Evolutionary conservation across 805 yeast species (phyloP).

Genomic region (Kuraishia piskuri): DNA sequence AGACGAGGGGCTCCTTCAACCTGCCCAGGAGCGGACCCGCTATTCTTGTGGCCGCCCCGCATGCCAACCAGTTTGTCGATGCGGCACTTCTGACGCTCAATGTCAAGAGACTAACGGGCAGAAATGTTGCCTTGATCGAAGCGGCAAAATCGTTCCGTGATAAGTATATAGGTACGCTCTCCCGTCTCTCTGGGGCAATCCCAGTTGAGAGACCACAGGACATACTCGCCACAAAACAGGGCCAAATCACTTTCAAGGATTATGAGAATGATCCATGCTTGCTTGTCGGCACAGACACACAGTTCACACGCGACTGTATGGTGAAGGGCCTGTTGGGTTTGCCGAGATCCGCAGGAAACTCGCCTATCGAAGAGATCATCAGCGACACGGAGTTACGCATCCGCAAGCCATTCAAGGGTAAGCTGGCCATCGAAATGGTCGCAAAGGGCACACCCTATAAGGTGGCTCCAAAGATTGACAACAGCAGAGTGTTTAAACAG

Average conservation of each 20-base stretch:
- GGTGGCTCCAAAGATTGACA: conserved; percentile 76
- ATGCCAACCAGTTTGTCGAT: conserved; percentile 83
- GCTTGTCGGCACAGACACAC: conserved; percentile 62
- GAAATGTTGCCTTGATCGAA: conserved; percentile 72
- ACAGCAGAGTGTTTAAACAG: conserved; percentile 64
- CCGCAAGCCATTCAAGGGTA: conserved; percentile 59
- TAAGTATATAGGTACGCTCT: conserved; percentile 64
- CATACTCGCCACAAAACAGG: conserved; percentile 55
- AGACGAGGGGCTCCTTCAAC: conserved; percentile 78
- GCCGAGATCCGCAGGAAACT: conserved; percentile 69
- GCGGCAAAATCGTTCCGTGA: conserved; percentile 73
- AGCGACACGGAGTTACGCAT: conserved; percentile 64
- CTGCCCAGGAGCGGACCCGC: conserved; percentile 69
- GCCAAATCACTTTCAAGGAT: conserved; percentile 40
- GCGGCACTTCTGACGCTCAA: conserved; percentile 65
- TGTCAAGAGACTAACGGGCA: conserved; percentile 52
- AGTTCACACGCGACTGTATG: conserved; percentile 54
- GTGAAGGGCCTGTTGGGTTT: conserved; percentile 67
- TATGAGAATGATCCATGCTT: conserved; percentile 37
- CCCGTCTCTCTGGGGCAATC: conserved; percentile 70
- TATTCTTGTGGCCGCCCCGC: conserved; percentile 94
- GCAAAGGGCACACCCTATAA: conserved; percentile 48
- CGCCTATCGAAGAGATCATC: conserved; percentile 58
- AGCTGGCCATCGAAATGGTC: conserved; percentile 36
- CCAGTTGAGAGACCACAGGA: conserved; percentile 95